phyloP scores from a whole-genome alignment of 1,284 basidiomycete genomes.

The Phellopilus nigrolimitatus region DNA sequence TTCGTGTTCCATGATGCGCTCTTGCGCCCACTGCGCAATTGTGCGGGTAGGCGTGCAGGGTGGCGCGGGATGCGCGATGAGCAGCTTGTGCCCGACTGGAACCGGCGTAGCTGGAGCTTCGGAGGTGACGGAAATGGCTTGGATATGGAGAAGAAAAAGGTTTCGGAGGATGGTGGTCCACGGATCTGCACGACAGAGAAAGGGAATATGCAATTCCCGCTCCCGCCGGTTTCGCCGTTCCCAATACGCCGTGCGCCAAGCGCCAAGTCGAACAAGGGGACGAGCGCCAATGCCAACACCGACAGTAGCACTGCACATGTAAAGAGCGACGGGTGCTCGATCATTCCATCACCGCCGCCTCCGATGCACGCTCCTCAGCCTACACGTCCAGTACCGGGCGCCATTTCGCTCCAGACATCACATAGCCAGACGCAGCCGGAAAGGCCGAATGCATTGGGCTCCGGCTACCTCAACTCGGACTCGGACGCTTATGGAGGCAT shows the following conservation, averaged over 20 bases:
- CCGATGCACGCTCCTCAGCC: not conserved
- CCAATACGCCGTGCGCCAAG: slow-evolving; percentile 8
- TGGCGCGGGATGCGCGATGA: too few relatives aligned
- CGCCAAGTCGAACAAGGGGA: slow-evolving; percentile 2
- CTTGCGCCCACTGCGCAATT: slow-evolving; percentile 3
- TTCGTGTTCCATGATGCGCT: slow-evolving; percentile 17
- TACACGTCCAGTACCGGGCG: not conserved
- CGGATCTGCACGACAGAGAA: slow-evolving; percentile 4
- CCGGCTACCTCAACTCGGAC: too few relatives aligned
- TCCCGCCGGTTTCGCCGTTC: slow-evolving; percentile 17
- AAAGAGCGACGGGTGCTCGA: not conserved
- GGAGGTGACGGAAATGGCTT: slow-evolving; percentile 4
- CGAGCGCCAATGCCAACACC: not conserved
- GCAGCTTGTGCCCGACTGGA: slow-evolving; percentile 20
- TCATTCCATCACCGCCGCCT: slow-evolving; percentile 12
- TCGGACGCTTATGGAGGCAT: slow-evolving; percentile 16
- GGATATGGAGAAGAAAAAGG: slow-evolving; percentile 2
- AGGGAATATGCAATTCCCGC: slow-evolving; percentile 6
- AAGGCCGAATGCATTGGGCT: too few relatives aligned
- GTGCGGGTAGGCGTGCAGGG: too few relatives aligned
- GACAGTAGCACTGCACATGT: not conserved
- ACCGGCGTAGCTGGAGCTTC: slow-evolving; percentile 16
- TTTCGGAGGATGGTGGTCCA: slow-evolving; percentile 1
- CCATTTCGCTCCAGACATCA: too few relatives aligned
- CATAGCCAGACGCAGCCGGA: too few relatives aligned